These are phyloP conservation scores for Termitomyces sp. DNA, from an alignment of 768 basidiomycete genomes.

Conservation along the genomic window DNA sequence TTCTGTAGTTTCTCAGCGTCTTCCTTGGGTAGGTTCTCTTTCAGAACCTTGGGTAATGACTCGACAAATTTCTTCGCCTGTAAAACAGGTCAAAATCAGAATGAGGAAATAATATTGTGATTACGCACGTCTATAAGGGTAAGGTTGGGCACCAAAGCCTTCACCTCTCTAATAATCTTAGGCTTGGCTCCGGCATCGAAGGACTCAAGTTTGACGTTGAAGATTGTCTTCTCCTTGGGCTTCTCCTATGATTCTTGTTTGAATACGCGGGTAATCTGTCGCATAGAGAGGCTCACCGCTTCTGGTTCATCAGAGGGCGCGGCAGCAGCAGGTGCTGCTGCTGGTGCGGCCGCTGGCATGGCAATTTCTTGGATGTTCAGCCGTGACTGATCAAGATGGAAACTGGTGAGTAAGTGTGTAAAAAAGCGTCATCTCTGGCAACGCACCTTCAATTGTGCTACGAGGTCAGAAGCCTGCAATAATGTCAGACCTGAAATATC, in stretches of 20 bases:
- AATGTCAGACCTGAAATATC: slow-evolving; percentile 87
- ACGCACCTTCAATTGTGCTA: slow-evolving; percentile 82
- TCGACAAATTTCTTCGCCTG: slow-evolving; percentile 99
- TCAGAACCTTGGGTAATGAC: slow-evolving; percentile 86
- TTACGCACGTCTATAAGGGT: slow-evolving; percentile 91
- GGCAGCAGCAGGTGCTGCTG: slow-evolving; percentile 42
- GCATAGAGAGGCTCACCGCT: slow-evolving; percentile 45
- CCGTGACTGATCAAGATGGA: slow-evolving; percentile 52
- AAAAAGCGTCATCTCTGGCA: background rate
- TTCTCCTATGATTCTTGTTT: slow-evolving; percentile 57
- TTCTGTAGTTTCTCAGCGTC: slow-evolving; percentile 96
- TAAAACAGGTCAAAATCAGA: slow-evolving; percentile 7
- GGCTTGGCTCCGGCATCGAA: slow-evolving; percentile 92
- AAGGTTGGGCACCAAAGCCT: slow-evolving; percentile 91
- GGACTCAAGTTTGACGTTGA: slow-evolving; percentile 92
- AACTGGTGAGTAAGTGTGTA: background rate
- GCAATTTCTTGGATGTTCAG: slow-evolving; percentile 98
- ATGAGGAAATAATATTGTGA: background rate
- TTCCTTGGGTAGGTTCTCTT: slow-evolving; percentile 94
- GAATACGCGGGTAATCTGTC: background rate
- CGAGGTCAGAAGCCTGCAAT: slow-evolving; percentile 93
- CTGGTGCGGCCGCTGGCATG: slow-evolving; percentile 73
- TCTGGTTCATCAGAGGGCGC: slow-evolving; percentile 61
- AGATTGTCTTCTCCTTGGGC: slow-evolving; percentile 98
- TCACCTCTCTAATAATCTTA: slow-evolving; percentile 97